Conservation (phyloP, 176 grass and related monocot genomes). For the Oryza brachyantha region DNA sequence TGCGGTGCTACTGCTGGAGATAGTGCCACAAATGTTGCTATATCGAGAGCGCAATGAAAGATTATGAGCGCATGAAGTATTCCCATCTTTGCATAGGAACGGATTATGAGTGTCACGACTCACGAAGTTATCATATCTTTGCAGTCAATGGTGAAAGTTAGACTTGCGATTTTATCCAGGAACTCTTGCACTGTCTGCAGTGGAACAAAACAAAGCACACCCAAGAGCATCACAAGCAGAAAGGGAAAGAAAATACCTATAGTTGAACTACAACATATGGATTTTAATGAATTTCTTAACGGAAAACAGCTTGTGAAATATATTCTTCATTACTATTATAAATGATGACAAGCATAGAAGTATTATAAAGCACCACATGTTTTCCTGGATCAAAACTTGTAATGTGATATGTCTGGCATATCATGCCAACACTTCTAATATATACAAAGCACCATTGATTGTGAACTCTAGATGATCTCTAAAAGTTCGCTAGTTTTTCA, state of each 20-base stretch:
- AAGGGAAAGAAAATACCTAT: background rate
- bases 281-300: background rate
- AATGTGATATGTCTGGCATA: background rate
- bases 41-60: background rate
- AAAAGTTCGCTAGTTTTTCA: background rate
- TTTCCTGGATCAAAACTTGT: background rate
- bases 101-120: background rate
- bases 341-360: background rate
- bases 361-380: background rate
- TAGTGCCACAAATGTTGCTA: background rate
- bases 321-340: background rate
- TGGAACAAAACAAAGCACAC: background rate
- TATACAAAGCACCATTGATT: background rate
- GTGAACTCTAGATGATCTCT: background rate
- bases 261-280: background rate
- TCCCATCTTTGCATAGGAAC: background rate
- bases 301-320: background rate
- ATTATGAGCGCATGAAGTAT: background rate
- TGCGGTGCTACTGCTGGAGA: background rate
- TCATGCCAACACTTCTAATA: background rate
- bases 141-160: background rate
- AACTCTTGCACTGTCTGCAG: background rate
- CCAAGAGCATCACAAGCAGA: background rate
- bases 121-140: background rate
- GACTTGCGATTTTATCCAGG: background rate